phyloP scores from a whole-genome alignment of 495 filamentous ascomycete genomes.

The Tuber microsphaerosporum region DNA sequence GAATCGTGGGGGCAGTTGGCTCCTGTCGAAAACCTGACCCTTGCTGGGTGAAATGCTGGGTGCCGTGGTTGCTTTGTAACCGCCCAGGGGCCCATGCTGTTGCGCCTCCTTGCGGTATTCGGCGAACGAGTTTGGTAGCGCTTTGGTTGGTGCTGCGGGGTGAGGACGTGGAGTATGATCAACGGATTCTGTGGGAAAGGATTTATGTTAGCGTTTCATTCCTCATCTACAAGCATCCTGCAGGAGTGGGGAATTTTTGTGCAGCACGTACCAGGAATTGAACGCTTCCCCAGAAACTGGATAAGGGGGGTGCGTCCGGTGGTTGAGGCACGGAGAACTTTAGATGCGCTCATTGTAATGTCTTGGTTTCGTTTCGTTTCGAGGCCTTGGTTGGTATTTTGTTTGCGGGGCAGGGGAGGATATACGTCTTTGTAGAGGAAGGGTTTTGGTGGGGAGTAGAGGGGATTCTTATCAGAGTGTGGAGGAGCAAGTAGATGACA shows the following conservation, averaged over 20 bases:
- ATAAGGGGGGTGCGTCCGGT: slow-evolving; percentile 72
- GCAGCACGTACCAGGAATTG: slow-evolving; percentile 61
- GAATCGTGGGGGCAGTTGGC: slow-evolving; percentile 77
- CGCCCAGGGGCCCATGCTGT: slow-evolving; percentile 80
- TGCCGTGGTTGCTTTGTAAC: slow-evolving; percentile 49
- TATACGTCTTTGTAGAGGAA: neutral
- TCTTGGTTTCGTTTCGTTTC: neutral
- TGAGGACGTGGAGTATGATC: slow-evolving; percentile 63
- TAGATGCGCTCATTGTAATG: slow-evolving; percentile 58
- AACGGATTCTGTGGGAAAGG: slow-evolving; percentile 51
- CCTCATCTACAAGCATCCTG: slow-evolving; percentile 5
- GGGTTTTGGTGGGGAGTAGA: neutral
- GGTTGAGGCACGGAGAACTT: slow-evolving; percentile 56
- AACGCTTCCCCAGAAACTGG: slow-evolving; percentile 83
- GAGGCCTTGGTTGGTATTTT: neutral
- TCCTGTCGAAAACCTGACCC: slow-evolving; percentile 81
- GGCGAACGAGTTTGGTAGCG: slow-evolving; percentile 61
- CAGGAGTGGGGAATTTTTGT: slow-evolving; percentile 1
- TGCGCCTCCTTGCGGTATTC: slow-evolving; percentile 85
- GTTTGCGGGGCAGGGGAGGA: neutral
- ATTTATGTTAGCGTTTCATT: slow-evolving; percentile 19
- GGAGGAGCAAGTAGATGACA: neutral
- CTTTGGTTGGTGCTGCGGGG: slow-evolving; percentile 47
- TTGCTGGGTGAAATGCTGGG: slow-evolving; percentile 58
- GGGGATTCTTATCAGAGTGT: neutral